Conservation (phyloP, 2,329 filamentous ascomycete genomes). For the Pseudogymnoascus sp. region DNA sequence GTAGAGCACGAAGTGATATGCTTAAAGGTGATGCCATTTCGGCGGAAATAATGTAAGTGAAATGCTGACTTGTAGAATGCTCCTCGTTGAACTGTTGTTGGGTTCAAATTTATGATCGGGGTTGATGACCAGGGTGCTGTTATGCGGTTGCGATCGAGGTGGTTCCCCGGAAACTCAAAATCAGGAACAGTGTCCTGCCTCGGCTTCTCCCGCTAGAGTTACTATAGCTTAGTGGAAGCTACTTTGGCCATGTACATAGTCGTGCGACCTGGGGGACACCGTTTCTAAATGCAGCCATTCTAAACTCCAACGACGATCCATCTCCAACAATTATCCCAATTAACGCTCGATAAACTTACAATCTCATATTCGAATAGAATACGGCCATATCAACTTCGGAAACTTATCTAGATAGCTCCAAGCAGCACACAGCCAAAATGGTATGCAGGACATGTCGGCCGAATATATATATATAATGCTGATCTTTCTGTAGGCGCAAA, state of each 20-base stretch:
- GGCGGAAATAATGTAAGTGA: not conserved
- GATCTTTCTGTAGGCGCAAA: constrained; percentile 56
- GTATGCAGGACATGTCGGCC: constrained; percentile 13
- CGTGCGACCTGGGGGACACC: constrained; percentile 9
- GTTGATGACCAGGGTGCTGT: constrained; percentile 4
- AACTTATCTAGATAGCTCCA: not conserved
- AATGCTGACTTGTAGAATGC: not conserved
- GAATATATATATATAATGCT: not conserved
- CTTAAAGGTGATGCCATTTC: not conserved
- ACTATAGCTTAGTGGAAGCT: constrained; percentile 2
- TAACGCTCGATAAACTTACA: not conserved
- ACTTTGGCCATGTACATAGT: constrained; percentile 1
- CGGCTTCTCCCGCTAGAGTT: constrained; percentile 4
- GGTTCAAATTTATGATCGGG: not conserved
- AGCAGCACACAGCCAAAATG: constrained; percentile 17
- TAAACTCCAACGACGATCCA: constrained; percentile 6
- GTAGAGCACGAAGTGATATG: not conserved
- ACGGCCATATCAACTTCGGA: constrained; percentile 4
- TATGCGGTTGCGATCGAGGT: not conserved
- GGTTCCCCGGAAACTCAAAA: constrained; percentile 7
- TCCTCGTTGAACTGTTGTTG: not conserved
- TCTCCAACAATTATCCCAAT: not conserved
- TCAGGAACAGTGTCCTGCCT: constrained; percentile 1
- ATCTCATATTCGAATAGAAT: not conserved
- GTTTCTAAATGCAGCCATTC: constrained; percentile 5